Conservation (phyloP, 805 yeast species). For the Candida insectalens region DNA sequence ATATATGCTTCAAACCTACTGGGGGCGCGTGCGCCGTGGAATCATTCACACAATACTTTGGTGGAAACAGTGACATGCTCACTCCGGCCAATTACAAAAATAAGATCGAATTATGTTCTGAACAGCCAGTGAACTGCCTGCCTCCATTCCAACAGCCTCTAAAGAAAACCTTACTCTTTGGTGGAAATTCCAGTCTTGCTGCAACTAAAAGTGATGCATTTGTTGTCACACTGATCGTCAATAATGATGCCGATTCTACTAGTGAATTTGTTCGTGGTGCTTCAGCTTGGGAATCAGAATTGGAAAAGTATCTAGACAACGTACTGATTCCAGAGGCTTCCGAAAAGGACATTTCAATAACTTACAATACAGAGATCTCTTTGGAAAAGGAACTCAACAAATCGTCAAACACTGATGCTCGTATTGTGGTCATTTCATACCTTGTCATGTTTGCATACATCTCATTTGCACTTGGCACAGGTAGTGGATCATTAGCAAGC, state of each 20-base stretch:
- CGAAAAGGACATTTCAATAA: conserved; percentile 44
- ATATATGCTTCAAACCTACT: conserved; percentile 76
- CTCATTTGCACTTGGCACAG: conserved; percentile 65
- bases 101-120: conserved; percentile 50
- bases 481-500: conserved; percentile 4
- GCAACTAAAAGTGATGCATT: conserved; percentile 60
- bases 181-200: conserved; percentile 32
- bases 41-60: conserved; percentile 82
- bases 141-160: conserved; percentile 91
- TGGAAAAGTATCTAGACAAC: conserved; percentile 43
- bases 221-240: conserved; percentile 62
- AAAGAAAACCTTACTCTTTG: conserved; percentile 62
- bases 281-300: conserved; percentile 58
- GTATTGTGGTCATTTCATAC: conserved; percentile 66
- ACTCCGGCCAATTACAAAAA: conserved; percentile 45
- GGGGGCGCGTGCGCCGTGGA: conserved; percentile 76
- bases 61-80: conserved; percentile 44
- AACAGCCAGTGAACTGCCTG: conserved; percentile 79
- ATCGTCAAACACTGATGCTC: conserved; percentile 70
- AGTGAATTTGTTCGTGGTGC: conserved; percentile 32
- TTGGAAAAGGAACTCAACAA: conserved; percentile 76
- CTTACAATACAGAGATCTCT: conserved; percentile 77
- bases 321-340: conserved; percentile 37
- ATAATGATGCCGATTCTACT: conserved; percentile 37
- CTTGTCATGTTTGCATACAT: conserved; percentile 83